A percentile compares a stretch with the other conserved stretches of the same genome.
These are phyloP conservation scores for Pleurotus sapidus DNA, from an alignment of 768 basidiomycete genomes.

Conservation along the genomic window DNA sequence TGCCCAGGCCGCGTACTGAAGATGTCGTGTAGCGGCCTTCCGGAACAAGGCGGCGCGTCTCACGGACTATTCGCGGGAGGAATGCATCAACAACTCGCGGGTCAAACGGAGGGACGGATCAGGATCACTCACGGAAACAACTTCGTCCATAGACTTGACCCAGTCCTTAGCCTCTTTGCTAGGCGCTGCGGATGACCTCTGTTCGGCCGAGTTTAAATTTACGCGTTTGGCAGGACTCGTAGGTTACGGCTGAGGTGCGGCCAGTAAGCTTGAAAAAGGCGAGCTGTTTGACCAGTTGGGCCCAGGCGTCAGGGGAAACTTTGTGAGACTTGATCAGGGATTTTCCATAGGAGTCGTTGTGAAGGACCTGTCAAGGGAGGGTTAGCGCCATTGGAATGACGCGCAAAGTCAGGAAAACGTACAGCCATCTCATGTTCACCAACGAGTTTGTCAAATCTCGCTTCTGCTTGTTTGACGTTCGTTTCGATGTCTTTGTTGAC, in stretches of 20 bases:
- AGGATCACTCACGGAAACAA: slow-evolving; percentile 35
- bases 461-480: slow-evolving; percentile 39
- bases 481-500: slow-evolving; percentile 40
- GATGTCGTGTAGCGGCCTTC: slow-evolving; percentile 75
- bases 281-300: slow-evolving; percentile 92
- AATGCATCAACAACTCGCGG: neutral
- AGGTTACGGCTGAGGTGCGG: slow-evolving; percentile 69
- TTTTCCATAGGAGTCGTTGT: slow-evolving; percentile 91
- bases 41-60: slow-evolving; percentile 59
- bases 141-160: slow-evolving; percentile 85
- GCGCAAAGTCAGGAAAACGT: too few relatives aligned
- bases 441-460: slow-evolving; percentile 74
- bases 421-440: slow-evolving; percentile 70
- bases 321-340: slow-evolving; percentile 77
- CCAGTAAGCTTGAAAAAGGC: slow-evolving; percentile 86
- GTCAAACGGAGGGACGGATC: neutral
- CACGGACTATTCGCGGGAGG: slow-evolving; percentile 48
- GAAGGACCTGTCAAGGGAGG: slow-evolving; percentile 42
- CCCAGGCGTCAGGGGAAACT: slow-evolving; percentile 92
- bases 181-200: slow-evolving; percentile 89
- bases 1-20: slow-evolving; percentile 87
- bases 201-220: slow-evolving; percentile 90
- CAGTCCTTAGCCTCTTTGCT: slow-evolving; percentile 82
- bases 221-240: slow-evolving; percentile 93
- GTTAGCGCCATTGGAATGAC: too few relatives aligned